Conservation (phyloP, 2,329 filamentous ascomycete genomes). For the Venturia carpophila region DNA sequence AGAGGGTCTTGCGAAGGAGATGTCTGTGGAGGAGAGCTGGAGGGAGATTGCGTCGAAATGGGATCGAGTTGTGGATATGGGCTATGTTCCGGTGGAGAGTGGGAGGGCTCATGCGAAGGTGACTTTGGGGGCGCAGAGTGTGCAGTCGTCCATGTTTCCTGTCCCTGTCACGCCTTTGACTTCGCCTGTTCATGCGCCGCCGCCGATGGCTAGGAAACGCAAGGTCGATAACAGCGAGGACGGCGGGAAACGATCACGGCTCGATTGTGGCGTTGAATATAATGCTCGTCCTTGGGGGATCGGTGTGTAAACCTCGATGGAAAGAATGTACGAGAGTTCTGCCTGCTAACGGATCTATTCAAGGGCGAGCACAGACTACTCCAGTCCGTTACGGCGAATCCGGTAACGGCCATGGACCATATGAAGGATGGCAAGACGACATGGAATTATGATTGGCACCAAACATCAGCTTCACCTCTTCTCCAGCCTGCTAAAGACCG, state of each 20-base stretch:
- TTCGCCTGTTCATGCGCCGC: neutral
- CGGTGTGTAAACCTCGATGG: neutral
- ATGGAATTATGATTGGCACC: neutral
- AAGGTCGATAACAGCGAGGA: neutral
- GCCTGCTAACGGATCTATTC: neutral
- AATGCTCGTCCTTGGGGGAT: slow-evolving; percentile 1
- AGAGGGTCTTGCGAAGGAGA: neutral
- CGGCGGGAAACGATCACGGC: neutral
- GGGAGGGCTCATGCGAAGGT: slow-evolving; percentile 5
- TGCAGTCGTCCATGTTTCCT: neutral
- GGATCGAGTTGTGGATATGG: slow-evolving; percentile 15
- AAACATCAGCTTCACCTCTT: neutral
- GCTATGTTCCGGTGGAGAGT: slow-evolving; percentile 7
- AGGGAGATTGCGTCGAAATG: neutral
- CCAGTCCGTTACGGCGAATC: neutral
- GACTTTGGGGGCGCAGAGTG: neutral
- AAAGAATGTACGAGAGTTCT: neutral
- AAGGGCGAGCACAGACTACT: neutral
- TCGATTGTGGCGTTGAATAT: neutral
- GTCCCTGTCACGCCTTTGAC: neutral
- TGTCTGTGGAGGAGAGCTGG: neutral
- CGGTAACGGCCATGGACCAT: neutral
- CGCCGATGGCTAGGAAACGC: neutral
- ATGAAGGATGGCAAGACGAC: neutral
- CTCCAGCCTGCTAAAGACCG: neutral